Conservation (phyloP, 306 rosid genomes). For the Quillaja saponaria region DNA sequence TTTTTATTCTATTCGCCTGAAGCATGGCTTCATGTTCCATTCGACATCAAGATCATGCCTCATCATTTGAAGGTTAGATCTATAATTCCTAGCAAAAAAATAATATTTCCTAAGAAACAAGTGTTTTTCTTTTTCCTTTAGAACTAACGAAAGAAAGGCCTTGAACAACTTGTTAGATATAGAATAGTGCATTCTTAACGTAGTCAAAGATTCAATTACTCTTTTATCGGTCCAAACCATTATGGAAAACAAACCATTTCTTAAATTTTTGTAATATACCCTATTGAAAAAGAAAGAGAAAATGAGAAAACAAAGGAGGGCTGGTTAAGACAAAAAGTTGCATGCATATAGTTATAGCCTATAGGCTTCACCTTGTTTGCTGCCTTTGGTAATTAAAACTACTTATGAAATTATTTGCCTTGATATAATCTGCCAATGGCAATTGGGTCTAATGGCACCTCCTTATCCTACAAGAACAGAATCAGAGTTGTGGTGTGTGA, state of each 20-base stretch:
- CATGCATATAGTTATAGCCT: neutral
- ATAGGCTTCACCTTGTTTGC: constrained; percentile 6
- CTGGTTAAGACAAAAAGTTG: neutral
- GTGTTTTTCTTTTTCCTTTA: constrained; percentile 8
- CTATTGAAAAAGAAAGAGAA: no score
- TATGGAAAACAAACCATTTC: neutral
- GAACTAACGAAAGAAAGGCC: constrained; percentile 10
- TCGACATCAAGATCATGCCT: constrained; percentile 93
- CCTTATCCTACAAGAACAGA: no score
- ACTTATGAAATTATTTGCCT: neutral
- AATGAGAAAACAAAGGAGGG: no score
- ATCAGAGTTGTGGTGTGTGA: no score
- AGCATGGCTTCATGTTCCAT: constrained; percentile 94
- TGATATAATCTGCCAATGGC: no score
- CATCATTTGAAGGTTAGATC: constrained; percentile 85
- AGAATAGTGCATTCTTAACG: no score
- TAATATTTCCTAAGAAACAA: neutral
- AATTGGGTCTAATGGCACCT: no score
- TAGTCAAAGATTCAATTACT: neutral
- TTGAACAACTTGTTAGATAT: neutral
- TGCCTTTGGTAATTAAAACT: neutral
- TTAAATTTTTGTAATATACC: neutral
- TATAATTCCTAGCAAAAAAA: constrained; percentile 2
- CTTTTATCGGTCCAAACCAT: neutral
- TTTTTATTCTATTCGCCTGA: constrained; percentile 79